phyloP scores from a whole-genome alignment of 192 early-diverging fungal genomes.

The Backusella circina region DNA sequence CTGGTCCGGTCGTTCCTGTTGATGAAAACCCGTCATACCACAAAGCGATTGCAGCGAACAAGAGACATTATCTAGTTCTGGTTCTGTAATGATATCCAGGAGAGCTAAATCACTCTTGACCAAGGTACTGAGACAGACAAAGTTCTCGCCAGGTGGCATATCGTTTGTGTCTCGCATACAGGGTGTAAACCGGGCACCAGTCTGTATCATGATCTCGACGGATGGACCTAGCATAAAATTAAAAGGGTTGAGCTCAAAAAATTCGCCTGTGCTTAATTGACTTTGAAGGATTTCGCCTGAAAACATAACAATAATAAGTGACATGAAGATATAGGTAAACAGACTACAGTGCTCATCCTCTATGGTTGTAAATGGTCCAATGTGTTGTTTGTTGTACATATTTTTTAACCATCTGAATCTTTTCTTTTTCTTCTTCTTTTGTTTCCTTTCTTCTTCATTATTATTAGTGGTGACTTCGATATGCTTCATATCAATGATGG shows the following conservation, averaged over 20 bases:
- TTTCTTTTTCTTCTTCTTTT: background rate
- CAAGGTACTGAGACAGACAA: background rate
- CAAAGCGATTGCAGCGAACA: conserved; percentile 62
- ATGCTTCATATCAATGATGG: background rate
- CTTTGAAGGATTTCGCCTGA: background rate
- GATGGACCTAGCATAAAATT: conserved; percentile 12
- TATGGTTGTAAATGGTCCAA: background rate
- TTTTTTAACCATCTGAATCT: background rate
- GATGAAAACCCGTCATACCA: conserved; percentile 50
- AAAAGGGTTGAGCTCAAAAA: conserved; percentile 7
- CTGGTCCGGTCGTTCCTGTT: conserved; percentile 56
- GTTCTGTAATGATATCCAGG: background rate
- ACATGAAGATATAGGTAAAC: background rate
- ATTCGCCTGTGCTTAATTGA: background rate
- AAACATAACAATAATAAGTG: background rate
- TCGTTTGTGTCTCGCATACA: conserved; percentile 60
- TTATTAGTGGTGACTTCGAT: background rate
- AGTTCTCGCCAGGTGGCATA: background rate
- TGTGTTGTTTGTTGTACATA: background rate
- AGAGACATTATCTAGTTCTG: background rate
- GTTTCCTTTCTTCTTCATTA: background rate
- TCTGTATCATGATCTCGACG: conserved; percentile 1
- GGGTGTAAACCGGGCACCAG: conserved; percentile 75
- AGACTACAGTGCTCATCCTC: background rate
- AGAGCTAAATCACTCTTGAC: background rate